These are phyloP conservation scores for Achaetomiella virescens DNA, from an alignment of 495 filamentous ascomycete genomes.

Conservation along the genomic window DNA sequence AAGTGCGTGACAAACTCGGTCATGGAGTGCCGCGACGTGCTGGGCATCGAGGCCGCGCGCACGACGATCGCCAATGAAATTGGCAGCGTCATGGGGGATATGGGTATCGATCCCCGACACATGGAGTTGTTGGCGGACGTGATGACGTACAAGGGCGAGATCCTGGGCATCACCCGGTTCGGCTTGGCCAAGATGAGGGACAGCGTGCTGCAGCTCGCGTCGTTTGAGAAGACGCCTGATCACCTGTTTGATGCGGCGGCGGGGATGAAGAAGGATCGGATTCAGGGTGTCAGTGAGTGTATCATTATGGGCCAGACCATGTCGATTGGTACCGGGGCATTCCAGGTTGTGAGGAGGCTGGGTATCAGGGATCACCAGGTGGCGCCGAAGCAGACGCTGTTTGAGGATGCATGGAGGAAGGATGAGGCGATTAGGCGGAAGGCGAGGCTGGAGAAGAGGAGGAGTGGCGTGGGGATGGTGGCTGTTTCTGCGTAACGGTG, in stretches of 20 bases:
- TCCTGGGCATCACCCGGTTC: conserved; percentile 96
- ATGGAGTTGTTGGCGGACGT: conserved; percentile 98
- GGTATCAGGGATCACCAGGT: conserved; percentile 60
- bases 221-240: conserved; percentile 97
- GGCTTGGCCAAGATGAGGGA: conserved; percentile 96
- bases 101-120: conserved; percentile 96
- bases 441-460: conserved; percentile 18
- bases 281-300: conserved; percentile 91
- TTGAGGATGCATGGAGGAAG: conserved; percentile 69
- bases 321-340: conserved; percentile 82
- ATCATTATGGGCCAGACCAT: conserved; percentile 98
- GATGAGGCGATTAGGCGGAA: conserved; percentile 32
- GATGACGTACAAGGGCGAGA: conserved; percentile 98
- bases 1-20: conserved; percentile 74
- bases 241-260: conserved; percentile 94
- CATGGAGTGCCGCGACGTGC: conserved; percentile 85
- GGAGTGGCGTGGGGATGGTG: conserved; percentile 4
- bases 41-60: conserved; percentile 93
- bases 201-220: conserved; percentile 86
- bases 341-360: conserved; percentile 75
- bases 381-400: conserved; percentile 57
- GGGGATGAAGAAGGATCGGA: conserved; percentile 76
- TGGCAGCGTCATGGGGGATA: conserved; percentile 71
- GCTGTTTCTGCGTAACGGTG: conserved; percentile 3
- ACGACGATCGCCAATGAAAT: conserved; percentile 79